Evolutionary conservation across 2,329 filamentous ascomycete genomes (phyloP), one percentile per base, ranked within the genome.

Genomic region (Claviceps africana): DNA sequence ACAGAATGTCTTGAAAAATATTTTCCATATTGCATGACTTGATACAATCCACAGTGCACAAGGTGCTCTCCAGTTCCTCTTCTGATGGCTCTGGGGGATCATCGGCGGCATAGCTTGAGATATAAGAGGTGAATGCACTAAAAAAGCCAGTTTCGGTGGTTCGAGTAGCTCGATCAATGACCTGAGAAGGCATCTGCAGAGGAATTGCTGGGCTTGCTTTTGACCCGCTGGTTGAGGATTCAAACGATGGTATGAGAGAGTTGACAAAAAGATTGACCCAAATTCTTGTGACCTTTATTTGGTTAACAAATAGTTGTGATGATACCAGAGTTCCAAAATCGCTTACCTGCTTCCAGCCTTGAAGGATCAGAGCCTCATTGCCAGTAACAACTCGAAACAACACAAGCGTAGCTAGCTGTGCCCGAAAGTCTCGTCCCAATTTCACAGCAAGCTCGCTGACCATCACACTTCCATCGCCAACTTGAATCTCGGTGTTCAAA

Each of bases 41-140:
- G 43, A 98, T 83, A 61, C 91, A 98, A 65, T 97, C 93, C 2
- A 96, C 86, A 1, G 93, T 91, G 64, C 87, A 93, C 10, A 98
- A 73, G 0, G 93, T 97, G 64, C 93, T 95, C 62, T 98, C 93
- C 31, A 98, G 76, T 65, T 98, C 93, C 64, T 97, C 91, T 57
- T 97, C 89, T 1, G 93, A 97, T 2, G 93, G 93, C 69, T 98
- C 93, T 0, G 93, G 93, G 13, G 93, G 93, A 63, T 98, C 93
- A 66, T 97, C 93, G 11, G 93, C 94, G 43, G 94, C 93, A 65
- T 98, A 97, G 66, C 91, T 97, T n/a, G 90, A 95, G 33, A 98
- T 89, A 62, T 97, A 98, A 5, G 87, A 95, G 0, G 91, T 94
- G 61, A 98, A 88, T 1, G 91, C 89, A 4, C 90, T 95, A 65